Evolutionary conservation across 139 green algal species (phyloP), one percentile per base, ranked within the genome.

Genomic region (Chlorella sp.): DNA sequence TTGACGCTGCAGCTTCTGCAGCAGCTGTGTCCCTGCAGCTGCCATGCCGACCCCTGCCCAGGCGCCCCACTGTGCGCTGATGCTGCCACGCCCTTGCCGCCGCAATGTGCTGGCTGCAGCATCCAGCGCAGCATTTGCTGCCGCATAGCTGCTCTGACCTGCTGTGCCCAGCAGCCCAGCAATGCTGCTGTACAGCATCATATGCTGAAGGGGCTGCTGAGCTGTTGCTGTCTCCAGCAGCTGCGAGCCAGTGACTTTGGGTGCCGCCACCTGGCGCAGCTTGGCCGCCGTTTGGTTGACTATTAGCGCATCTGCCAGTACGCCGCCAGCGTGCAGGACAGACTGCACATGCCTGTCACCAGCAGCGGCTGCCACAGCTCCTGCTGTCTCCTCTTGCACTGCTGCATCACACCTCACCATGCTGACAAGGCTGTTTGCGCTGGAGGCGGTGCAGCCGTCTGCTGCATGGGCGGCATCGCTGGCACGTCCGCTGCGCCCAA

Each of bases 11-110:
- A 96, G 90, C 53, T 76, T 91, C 89, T 53, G 80, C 57, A 86
- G 24, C 60, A 57, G 88, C 80, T 91, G 92, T 94, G 16, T 91
- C 1, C 92, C 88, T 4, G 96, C 96, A 95, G 98, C 98, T 42
- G 97, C 97, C 97, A 99, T 99, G 83, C 97, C 97, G 21, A 90
- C 93, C 32, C 94, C 95, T 7, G 89, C 91, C 97, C 97, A 99
- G 24, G 97, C 96, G 48, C 97, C 97, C 97, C 97, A 99, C 91
- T 99, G 93, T 92, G 96, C 75, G 66, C 83, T 92, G 34, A 24
- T 32, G 30, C 71, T 37, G 28, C 34, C 21, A 5, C n/a, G 0
- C 19, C 73, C 82, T 39, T 60, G 53, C 61, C 24, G 36, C 30
- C 40, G 53, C 11, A 75, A 22, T 0, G 36, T 32, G 0, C 11